Evolutionary conservation across 73 alveolate species (phyloP), one percentile per base, ranked within the genome.

Genomic region (Stentor roeselii): DNA sequence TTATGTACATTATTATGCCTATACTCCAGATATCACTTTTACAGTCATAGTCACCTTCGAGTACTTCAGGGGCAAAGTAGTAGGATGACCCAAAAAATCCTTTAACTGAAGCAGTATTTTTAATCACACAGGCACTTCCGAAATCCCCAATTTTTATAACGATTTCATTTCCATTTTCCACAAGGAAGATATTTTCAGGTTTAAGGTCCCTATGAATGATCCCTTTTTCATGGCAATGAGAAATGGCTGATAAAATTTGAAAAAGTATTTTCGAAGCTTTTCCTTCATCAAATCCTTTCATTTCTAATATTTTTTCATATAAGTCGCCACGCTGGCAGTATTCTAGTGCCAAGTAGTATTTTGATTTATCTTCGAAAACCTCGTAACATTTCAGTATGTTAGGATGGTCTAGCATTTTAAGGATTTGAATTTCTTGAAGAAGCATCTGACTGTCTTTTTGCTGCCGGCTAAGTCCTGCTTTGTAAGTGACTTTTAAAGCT

Each of bases 141-240:
- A 67, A 67, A 67, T 67, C 80, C 21, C 15, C 80, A 21, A 67
- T 11, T 67, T 67, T 67, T 21, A 58, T 58, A 30, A 67, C 37
- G 14, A 2, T 32, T 27, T 30, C 14, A 39, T 59, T 39, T 27
- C 60, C 60, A 39, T 3, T 60, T 35, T 3, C 41, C 38, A 39
- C 60, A 83, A 67, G 37, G 21, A 67, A 67, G 41, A 67, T 11
- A 89, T 89, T 89, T 59, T 87, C 94, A 39, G 98, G 96, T 91
- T 93, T 93, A 50, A 93, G 84, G 83, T 93, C 98, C 41, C 96
- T 3, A 86, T 93, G 98, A 75, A 93, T 88, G n/a, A 85, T 78
- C 37, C 96, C 95, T 88, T 32, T 67, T 38, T 88, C 84, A 78
- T 93, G 98, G 59, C 90, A 41, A 27, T 78, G 60, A 78, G 86